Evolutionary conservation across 345 rosid species (phyloP).

Genomic region (Eucalyptus marginata): DNA sequence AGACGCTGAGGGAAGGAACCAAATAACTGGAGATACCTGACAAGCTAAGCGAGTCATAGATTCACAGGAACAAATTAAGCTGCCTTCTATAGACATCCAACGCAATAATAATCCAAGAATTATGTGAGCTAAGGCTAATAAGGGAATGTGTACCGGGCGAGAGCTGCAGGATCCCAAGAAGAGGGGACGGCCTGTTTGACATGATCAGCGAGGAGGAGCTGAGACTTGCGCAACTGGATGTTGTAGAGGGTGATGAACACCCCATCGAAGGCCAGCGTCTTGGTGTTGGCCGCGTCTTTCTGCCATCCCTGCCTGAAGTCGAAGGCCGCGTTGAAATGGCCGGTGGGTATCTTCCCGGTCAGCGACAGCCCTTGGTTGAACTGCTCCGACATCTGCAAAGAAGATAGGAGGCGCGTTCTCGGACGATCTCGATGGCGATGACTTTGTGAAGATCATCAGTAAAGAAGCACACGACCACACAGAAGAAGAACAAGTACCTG

Average conservation of each 20-base stretch:
- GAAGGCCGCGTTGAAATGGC: constrained; percentile 35
- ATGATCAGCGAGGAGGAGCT: constrained; percentile 22
- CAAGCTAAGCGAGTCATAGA: background rate
- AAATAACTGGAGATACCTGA: background rate
- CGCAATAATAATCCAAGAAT: background rate
- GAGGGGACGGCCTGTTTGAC: constrained; percentile 37
- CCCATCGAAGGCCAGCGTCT: constrained; percentile 43
- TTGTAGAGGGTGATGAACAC: constrained; percentile 34
- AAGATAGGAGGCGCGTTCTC: background rate
- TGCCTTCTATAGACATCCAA: background rate
- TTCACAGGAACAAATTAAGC: background rate
- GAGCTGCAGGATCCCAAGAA: constrained; percentile 35
- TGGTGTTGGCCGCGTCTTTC: constrained; percentile 40
- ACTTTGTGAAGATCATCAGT: background rate
- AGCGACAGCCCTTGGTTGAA: constrained; percentile 34
- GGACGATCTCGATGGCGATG: background rate
- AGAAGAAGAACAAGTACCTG: constrained; percentile 10
- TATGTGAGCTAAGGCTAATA: background rate
- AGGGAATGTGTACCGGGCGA: constrained; percentile 12
- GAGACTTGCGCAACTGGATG: constrained; percentile 34
- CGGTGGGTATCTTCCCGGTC: constrained; percentile 39
- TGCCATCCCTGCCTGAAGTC: constrained; percentile 35
- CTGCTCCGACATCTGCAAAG: constrained; percentile 38
- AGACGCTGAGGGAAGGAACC: background rate
- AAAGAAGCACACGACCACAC: background rate